Evolutionary conservation across 495 filamentous ascomycete species (phyloP).

Genomic region (Ramalina intermedia): DNA sequence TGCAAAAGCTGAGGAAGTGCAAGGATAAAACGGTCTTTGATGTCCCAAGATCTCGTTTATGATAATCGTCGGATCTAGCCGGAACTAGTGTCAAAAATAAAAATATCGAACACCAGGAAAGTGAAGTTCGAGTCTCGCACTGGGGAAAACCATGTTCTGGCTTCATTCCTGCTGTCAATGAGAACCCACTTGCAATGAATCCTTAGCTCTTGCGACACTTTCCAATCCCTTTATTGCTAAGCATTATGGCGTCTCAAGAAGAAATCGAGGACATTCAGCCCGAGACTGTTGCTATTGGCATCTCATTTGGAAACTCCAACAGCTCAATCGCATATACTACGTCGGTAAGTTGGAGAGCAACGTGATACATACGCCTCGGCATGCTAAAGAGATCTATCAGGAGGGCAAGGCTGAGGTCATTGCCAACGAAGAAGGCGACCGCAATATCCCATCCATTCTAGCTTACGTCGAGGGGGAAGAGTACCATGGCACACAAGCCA

Average conservation of each 20-base stretch:
- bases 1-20: background rate
- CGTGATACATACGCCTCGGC: too few species aligned
- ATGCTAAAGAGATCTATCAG: constrained; percentile 18
- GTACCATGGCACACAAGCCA: constrained; percentile 91
- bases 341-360: constrained; percentile 28
- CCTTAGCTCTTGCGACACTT: too few species aligned
- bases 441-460: constrained; percentile 87
- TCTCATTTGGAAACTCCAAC: constrained; percentile 95
- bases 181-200: too few species aligned
- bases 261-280: background rate
- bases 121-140: background rate
- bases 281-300: constrained; percentile 55
- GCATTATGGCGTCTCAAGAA: background rate
- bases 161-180: too few species aligned
- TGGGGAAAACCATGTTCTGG: too few species aligned
- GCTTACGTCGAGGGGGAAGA: constrained; percentile 93
- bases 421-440: constrained; percentile 97
- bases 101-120: background rate
- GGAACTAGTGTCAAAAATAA: constrained; percentile 6
- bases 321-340: constrained; percentile 88
- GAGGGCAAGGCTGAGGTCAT: constrained; percentile 96
- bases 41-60: background rate
- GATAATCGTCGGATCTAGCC: constrained; percentile 11
- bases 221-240: background rate
- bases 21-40: background rate